Percentiles rank a stretch among this genome's conserved stretches.
Conservation (phyloP, 2,329 filamentous ascomycete genomes). For the Pseudogymnoascus sp. region DNA sequence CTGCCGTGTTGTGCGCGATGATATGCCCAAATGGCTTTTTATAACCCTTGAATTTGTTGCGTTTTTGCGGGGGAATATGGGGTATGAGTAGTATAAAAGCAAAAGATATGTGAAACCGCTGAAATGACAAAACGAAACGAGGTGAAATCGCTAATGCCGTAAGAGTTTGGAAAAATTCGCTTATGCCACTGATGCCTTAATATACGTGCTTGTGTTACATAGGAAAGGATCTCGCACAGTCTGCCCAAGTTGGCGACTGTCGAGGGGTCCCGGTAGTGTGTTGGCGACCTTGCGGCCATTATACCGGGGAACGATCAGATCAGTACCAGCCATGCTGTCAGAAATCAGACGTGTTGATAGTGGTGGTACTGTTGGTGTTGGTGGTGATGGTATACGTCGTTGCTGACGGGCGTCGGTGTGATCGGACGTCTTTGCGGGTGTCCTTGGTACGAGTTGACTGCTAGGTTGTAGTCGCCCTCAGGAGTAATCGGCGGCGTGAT, state of each 20-base stretch:
- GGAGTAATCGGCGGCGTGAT: constrained; percentile 81
- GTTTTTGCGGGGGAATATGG: not conserved
- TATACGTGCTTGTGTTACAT: constrained; percentile 25
- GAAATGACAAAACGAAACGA: constrained; percentile 26
- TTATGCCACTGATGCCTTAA: constrained; percentile 12
- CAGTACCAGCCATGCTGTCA: constrained; percentile 10
- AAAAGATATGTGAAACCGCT: constrained; percentile 13
- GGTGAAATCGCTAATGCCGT: constrained; percentile 41
- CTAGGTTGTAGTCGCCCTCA: constrained; percentile 50
- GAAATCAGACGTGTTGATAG: constrained; percentile 34
- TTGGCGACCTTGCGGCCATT: not conserved
- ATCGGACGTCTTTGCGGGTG: constrained; percentile 44
- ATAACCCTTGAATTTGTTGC: not conserved
- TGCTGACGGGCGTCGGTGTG: constrained; percentile 50
- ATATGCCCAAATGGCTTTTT: constrained; percentile 2
- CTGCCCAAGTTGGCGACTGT: constrained; percentile 9
- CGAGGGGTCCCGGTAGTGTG: constrained; percentile 4
- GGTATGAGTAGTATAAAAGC: constrained; percentile 6
- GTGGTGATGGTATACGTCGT: constrained; percentile 33
- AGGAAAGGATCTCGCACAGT: constrained; percentile 15
- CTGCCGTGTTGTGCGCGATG: not conserved
- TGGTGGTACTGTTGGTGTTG: constrained; percentile 36
- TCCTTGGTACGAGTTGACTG: constrained; percentile 19
- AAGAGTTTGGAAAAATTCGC: constrained; percentile 27
- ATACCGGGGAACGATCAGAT: not conserved